Evolutionary conservation across 805 yeast genomes (phyloP).

Genomic region (Spathaspora girioi): DNA sequence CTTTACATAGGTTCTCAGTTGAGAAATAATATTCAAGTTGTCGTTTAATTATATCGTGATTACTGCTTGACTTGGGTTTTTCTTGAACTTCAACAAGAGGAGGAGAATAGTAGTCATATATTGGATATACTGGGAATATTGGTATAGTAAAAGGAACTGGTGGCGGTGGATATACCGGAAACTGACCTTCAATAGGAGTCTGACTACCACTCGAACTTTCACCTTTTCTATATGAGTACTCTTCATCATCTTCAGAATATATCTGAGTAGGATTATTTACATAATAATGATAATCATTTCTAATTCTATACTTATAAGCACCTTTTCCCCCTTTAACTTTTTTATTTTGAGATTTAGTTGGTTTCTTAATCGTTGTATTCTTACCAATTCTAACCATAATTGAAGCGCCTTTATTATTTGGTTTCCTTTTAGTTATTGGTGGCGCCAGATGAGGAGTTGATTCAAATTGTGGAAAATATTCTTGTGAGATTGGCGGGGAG

Average conservation of each 20-base stretch:
- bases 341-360: slow-evolving; percentile 4
- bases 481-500: not conserved
- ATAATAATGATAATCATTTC: not conserved
- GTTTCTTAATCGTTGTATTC: slow-evolving; percentile 9
- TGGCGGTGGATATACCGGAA: not conserved
- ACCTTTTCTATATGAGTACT: not conserved
- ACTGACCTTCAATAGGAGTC: not conserved
- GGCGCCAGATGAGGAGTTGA: slow-evolving; percentile 2
- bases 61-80: not conserved
- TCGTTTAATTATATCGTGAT: slow-evolving; percentile 6
- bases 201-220: not conserved
- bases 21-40: slow-evolving; percentile 21
- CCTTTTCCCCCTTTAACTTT: not conserved
- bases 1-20: slow-evolving; percentile 19
- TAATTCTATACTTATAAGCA: slow-evolving; percentile 1
- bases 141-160: not conserved
- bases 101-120: not conserved
- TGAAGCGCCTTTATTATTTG: not conserved
- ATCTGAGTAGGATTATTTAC: not conserved
- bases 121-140: not conserved
- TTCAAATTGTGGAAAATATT: not conserved
- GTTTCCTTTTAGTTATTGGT: not conserved
- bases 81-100: not conserved
- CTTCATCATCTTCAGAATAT: not conserved
- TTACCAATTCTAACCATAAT: slow-evolving; percentile 7